These are phyloP conservation scores for Coix lacrymajobi DNA, from an alignment of 176 grass and related monocot genomes.

Conservation along the genomic window DNA sequence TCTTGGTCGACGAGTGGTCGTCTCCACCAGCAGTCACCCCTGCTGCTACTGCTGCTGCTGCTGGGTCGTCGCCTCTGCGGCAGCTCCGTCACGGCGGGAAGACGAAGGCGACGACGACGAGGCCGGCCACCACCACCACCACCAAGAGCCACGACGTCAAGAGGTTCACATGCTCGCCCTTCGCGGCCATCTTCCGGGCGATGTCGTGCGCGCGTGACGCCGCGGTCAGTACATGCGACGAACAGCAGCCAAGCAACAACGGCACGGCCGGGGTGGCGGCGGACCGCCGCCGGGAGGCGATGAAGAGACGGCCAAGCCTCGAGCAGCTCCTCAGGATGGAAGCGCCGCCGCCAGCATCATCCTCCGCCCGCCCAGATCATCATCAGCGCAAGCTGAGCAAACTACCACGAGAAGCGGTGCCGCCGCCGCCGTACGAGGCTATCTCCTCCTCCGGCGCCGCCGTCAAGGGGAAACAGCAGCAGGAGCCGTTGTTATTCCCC, in stretches of 20 bases:
- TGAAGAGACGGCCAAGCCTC: background rate
- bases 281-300: background rate
- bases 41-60: no score
- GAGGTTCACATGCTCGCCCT: background rate
- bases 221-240: background rate
- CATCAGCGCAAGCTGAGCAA: background rate
- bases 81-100: background rate
- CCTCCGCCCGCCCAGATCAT: background rate
- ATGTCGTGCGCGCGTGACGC: background rate
- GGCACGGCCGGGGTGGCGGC: no score
- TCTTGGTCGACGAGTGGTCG: background rate
- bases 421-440: background rate
- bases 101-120: background rate
- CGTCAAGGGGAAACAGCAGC: background rate
- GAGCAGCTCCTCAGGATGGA: constrained; percentile 39
- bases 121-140: background rate
- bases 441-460: background rate
- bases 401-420: background rate
- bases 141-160: background rate
- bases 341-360: background rate
- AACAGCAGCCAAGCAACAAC: background rate
- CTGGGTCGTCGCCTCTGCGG: background rate
- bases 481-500: background rate
- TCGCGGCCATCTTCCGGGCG: constrained; percentile 3
- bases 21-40: background rate